Conservation (phyloP, 2,329 filamentous ascomycete species). For the Keithomyces neogunnii region DNA sequence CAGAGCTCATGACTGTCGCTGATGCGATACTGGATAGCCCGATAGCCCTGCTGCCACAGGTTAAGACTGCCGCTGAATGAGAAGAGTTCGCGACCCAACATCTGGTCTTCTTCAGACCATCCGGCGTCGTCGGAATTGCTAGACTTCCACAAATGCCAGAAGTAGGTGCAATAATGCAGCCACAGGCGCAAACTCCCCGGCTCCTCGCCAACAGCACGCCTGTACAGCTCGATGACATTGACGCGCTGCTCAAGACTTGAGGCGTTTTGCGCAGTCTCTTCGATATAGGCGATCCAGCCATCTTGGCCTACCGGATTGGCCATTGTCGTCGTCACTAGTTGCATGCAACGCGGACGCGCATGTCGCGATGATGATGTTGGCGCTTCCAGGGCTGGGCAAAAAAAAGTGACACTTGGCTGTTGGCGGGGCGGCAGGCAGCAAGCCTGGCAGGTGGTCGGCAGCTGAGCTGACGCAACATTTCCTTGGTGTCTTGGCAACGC, state of each 20-base stretch:
- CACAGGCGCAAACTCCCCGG: slow-evolving; percentile 66
- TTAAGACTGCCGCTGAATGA: slow-evolving; percentile 56
- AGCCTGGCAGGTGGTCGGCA: too few relatives aligned
- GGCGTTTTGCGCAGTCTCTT: slow-evolving; percentile 57
- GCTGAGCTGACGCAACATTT: too few relatives aligned
- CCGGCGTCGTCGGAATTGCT: slow-evolving; percentile 45
- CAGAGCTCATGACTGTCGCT: slow-evolving; percentile 71
- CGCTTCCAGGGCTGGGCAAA: too few relatives aligned
- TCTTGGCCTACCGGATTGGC: slow-evolving; percentile 62
- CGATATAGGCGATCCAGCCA: slow-evolving; percentile 68
- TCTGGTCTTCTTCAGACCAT: slow-evolving; percentile 60
- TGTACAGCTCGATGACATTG: slow-evolving; percentile 62
- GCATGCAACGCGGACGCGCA: background rate
- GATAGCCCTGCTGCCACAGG: slow-evolving; percentile 64
- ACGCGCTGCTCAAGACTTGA: slow-evolving; percentile 58
- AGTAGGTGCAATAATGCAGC: slow-evolving; percentile 71
- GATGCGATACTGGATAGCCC: slow-evolving; percentile 64
- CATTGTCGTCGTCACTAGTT: slow-evolving; percentile 26
- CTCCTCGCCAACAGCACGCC: slow-evolving; percentile 61
- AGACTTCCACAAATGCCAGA: slow-evolving; percentile 61
- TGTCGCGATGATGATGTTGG: background rate
- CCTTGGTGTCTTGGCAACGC: too few relatives aligned
- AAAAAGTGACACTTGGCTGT: background rate
- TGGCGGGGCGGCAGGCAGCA: background rate
- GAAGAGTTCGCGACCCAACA: slow-evolving; percentile 63